phyloP scores from a whole-genome alignment of 176 grass and related monocot genomes.

The Lolium rigidum region DNA sequence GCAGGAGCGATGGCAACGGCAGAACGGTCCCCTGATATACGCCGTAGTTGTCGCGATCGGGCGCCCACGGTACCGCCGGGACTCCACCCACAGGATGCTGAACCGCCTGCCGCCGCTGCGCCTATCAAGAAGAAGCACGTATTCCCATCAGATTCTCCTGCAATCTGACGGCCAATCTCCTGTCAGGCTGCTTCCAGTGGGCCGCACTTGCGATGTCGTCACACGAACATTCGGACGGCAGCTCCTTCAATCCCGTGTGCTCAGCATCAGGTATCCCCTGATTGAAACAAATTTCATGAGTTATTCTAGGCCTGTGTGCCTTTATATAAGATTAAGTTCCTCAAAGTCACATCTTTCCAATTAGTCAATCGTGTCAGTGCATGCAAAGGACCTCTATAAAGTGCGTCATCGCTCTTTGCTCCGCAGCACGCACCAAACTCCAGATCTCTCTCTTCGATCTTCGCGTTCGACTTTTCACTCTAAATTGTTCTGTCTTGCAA shows the following conservation, averaged over 20 bases:
- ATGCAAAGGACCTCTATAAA: constrained; percentile 14
- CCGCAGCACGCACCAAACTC: neutral
- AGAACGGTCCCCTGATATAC: constrained; percentile 8
- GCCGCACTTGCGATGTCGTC: neutral
- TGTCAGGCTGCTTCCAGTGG: constrained; percentile 28
- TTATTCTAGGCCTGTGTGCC: neutral
- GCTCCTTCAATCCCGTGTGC: constrained; percentile 50
- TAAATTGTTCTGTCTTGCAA: neutral
- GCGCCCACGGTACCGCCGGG: constrained; percentile 43
- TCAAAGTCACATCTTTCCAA: neutral
- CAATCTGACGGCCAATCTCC: neutral
- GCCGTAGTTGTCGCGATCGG: neutral
- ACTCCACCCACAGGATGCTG: constrained; percentile 35
- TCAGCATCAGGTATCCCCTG: constrained; percentile 19
- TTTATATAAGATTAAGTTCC: neutral
- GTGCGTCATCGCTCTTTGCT: neutral
- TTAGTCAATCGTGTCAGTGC: neutral
- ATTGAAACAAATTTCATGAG: neutral
- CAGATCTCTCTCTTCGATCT: neutral
- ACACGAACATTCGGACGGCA: neutral
- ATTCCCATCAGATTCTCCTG: neutral
- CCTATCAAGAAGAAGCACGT: constrained; percentile 19
- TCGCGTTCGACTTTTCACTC: neutral
- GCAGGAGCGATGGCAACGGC: constrained; percentile 21
- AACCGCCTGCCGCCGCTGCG: constrained; percentile 1